Evolutionary conservation across 805 yeast species (phyloP).

Genomic region (Nakazawaea wickerhamii): DNA sequence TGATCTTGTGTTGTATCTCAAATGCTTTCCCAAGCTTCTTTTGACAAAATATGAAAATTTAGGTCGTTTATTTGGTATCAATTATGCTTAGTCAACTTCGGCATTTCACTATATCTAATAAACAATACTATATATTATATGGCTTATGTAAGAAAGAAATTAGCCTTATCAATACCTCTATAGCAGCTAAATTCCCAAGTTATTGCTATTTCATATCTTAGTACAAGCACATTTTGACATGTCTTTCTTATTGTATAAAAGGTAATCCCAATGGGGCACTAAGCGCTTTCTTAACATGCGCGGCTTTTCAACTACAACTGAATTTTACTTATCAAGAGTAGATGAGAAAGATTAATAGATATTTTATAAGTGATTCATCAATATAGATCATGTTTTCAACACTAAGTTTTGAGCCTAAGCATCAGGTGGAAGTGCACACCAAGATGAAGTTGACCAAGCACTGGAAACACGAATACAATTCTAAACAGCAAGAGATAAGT

Average conservation of each 20-base stretch:
- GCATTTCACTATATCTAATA: too few relatives aligned
- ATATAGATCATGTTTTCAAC: conserved; percentile 5
- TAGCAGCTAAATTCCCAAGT: not conserved
- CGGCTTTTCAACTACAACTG: too few relatives aligned
- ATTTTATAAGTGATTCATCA: too few relatives aligned
- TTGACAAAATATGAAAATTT: not conserved
- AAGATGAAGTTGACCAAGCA: conserved; percentile 43
- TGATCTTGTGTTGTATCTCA: not conserved
- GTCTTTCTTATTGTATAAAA: not conserved
- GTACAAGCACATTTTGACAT: too few relatives aligned
- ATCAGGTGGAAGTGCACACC: conserved; percentile 34
- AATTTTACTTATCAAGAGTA: not conserved
- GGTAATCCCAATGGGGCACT: not conserved
- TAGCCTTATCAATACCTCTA: not conserved
- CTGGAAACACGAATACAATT: conserved; percentile 34
- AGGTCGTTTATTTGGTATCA: too few relatives aligned
- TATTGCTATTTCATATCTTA: too few relatives aligned
- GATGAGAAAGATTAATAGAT: not conserved
- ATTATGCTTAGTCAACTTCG: too few relatives aligned
- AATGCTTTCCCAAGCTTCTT: not conserved
- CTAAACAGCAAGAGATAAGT: conserved; percentile 31
- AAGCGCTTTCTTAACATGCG: not conserved
- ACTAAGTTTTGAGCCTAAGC: conserved; percentile 1
- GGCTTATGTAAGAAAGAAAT: too few relatives aligned
- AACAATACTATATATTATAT: too few relatives aligned